Evolutionary conservation across 352 stramenopile species (phyloP).

Genomic region (Pythium oligandrum): DNA sequence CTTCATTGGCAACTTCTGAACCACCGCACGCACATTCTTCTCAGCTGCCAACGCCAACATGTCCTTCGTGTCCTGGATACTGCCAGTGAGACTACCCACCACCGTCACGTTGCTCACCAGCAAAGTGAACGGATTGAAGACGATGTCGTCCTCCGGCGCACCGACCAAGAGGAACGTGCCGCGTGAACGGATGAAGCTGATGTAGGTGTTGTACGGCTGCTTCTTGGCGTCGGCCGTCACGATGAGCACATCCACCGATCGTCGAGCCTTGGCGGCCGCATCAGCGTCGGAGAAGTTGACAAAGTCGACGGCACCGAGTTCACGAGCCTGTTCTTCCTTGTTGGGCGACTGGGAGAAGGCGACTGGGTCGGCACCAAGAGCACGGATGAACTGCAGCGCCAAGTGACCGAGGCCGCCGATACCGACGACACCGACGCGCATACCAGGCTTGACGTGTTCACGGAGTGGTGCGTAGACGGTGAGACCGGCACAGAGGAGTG

Average conservation of each 20-base stretch:
- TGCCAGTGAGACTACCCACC: too few species aligned
- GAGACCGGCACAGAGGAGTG: too few species aligned
- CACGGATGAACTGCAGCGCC: conserved; percentile 45
- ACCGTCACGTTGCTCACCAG: background rate
- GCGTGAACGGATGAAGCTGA: conserved; percentile 6
- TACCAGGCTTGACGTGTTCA: conserved; percentile 18
- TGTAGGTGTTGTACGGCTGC: conserved; percentile 39
- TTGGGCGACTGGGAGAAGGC: conserved; percentile 28
- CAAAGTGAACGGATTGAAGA: conserved; percentile 1
- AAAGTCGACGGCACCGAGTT: conserved; percentile 2
- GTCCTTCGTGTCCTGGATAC: conserved; percentile 33
- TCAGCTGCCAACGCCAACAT: conserved; percentile 63
- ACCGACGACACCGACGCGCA: too few species aligned
- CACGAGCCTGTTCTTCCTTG: conserved; percentile 9
- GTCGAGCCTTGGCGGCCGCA: conserved; percentile 17
- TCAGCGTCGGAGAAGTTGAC: conserved; percentile 13
- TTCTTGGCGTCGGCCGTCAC: conserved; percentile 58
- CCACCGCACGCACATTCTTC: conserved; percentile 31
- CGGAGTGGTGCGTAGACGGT: conserved; percentile 39
- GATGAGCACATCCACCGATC: conserved; percentile 65
- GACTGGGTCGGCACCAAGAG: conserved; percentile 30
- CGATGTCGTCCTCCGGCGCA: conserved; percentile 1
- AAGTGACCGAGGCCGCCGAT: too few species aligned
- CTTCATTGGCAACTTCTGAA: conserved; percentile 18
- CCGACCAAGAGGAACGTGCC: conserved; percentile 3